Conservation (phyloP, 257 asterid genomes). For the Euphrasia confusa region DNA sequence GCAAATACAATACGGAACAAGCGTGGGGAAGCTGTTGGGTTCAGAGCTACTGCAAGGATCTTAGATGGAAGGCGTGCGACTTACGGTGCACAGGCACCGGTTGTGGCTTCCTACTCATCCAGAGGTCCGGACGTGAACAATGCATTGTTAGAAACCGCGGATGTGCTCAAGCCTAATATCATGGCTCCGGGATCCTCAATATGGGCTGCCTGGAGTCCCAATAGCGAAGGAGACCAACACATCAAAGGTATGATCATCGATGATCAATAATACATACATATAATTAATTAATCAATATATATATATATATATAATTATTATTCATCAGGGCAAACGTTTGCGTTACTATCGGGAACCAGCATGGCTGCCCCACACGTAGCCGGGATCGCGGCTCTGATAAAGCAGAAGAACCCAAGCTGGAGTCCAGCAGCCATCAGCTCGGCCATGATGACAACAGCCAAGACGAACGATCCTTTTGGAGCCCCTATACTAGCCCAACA, state of each 20-base stretch:
- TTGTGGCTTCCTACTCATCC: conserved; percentile 62
- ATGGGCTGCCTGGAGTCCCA: conserved; percentile 78
- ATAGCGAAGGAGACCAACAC: conserved; percentile 55
- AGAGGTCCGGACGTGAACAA: conserved; percentile 65
- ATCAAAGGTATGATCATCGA: conserved; percentile 25
- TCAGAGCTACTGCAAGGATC: conserved; percentile 49
- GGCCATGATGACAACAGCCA: conserved; percentile 71
- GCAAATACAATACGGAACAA: conserved; percentile 45
- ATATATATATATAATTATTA: background rate
- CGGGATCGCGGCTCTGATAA: conserved; percentile 59
- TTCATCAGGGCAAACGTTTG: conserved; percentile 36
- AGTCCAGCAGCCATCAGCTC: conserved; percentile 58
- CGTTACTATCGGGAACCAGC: conserved; percentile 65
- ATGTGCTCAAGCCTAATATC: conserved; percentile 65
- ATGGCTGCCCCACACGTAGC: conserved; percentile 69
- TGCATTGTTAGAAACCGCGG: conserved; percentile 49
- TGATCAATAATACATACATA: too few relatives aligned
- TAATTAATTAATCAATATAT: too few relatives aligned
- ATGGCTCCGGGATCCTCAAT: conserved; percentile 78
- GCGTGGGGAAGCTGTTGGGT: conserved; percentile 44
- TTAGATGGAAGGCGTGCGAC: conserved; percentile 53
- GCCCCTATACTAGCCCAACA: conserved; percentile 43
- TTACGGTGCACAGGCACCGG: conserved; percentile 45
- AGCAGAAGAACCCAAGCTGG: conserved; percentile 55
- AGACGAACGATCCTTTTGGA: conserved; percentile 32